phyloP scores from a whole-genome alignment of 345 rosid genomes.

The Acer yangbiense region DNA sequence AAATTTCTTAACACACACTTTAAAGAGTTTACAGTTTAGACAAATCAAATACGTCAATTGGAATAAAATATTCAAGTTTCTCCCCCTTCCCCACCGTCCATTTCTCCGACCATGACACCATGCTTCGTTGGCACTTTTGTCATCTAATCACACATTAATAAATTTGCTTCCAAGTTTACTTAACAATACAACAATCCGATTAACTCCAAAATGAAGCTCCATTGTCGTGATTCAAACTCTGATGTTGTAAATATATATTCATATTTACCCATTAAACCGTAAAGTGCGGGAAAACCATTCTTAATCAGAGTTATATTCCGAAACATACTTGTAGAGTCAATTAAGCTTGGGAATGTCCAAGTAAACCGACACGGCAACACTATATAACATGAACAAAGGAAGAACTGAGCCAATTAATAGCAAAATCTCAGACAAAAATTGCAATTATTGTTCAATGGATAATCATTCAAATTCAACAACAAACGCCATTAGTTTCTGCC shows the following conservation, averaged over 20 bases:
- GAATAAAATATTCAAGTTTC: slow-evolving; percentile 2
- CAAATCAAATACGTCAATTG: slow-evolving; percentile 7
- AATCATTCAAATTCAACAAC: slow-evolving; percentile 24
- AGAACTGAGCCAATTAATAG: neutral
- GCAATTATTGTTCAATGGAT: slow-evolving; percentile 25
- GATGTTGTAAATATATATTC: no score
- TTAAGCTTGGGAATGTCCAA: no score
- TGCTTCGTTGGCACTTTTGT: slow-evolving; percentile 29
- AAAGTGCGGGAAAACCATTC: no score
- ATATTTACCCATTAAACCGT: no score
- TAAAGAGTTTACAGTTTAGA: neutral
- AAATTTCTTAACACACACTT: neutral
- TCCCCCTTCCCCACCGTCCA: slow-evolving; percentile 32
- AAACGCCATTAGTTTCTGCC: slow-evolving; percentile 56
- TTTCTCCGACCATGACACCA: slow-evolving; percentile 22
- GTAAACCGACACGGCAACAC: no score
- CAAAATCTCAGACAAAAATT: neutral
- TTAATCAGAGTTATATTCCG: no score
- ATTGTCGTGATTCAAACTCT: no score
- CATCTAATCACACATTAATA: slow-evolving; percentile 13
- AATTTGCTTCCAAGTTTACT: neutral
- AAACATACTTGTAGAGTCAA: no score
- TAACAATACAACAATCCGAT: neutral
- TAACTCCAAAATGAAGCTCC: no score
- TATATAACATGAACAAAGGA: neutral